Percentiles rank a stretch among this genome's conserved stretches.
Conservation (phyloP, 2,329 filamentous ascomycete genomes). For the Botryotinia convoluta region DNA sequence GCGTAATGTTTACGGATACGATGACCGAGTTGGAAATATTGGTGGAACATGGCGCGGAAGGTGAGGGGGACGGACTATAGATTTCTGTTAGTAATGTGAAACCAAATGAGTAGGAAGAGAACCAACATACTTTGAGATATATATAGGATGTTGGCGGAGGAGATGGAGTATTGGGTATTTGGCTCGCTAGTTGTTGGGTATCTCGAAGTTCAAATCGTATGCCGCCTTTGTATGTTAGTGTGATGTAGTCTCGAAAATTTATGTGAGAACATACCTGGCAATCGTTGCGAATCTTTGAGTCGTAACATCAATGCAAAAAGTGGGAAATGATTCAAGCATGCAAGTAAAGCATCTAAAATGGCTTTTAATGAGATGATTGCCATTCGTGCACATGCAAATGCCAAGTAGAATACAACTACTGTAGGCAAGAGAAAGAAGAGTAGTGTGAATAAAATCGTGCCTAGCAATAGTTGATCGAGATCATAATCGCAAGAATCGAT, state of each 20-base stretch:
- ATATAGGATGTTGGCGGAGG: constrained; percentile 71
- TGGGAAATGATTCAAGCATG: constrained; percentile 95
- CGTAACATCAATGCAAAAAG: constrained; percentile 95
- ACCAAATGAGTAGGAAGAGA: background rate
- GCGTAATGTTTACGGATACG: constrained; percentile 95
- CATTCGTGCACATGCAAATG: constrained; percentile 93
- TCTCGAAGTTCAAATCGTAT: constrained; percentile 88
- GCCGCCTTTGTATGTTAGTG: constrained; percentile 53
- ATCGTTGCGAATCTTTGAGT: constrained; percentile 83
- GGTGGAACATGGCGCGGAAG: constrained; percentile 91
- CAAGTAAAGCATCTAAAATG: constrained; percentile 83
- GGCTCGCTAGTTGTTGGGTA: constrained; percentile 54
- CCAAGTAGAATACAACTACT: constrained; percentile 93
- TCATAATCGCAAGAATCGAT: constrained; percentile 99
- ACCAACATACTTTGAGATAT: constrained; percentile 66
- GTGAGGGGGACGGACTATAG: constrained; percentile 83
- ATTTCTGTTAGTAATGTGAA: constrained; percentile 27
- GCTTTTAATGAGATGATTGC: constrained; percentile 92
- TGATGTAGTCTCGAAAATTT: constrained; percentile 7
- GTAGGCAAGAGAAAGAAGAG: constrained; percentile 94
- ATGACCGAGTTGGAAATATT: constrained; percentile 92
- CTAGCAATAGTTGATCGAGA: constrained; percentile 90
- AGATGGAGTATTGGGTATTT: constrained; percentile 28
- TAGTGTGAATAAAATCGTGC: constrained; percentile 93
- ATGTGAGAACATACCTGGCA: constrained; percentile 63